Conservation (phyloP, 2,329 filamentous ascomycete genomes). For the Ophiostoma pallidulum region DNA sequence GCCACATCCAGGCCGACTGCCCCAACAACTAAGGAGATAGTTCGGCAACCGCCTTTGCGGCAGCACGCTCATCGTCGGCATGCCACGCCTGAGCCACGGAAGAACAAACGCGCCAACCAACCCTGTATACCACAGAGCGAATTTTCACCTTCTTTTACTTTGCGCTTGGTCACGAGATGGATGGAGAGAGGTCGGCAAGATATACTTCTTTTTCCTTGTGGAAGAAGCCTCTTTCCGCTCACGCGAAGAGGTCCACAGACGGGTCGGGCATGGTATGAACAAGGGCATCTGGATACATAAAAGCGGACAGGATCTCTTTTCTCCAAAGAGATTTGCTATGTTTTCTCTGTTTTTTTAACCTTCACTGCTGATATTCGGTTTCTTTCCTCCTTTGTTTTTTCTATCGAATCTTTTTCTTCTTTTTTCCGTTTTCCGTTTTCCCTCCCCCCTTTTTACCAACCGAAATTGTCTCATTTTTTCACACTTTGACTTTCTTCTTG, state of each 20-base stretch:
- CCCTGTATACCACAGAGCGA: slow-evolving; percentile 10
- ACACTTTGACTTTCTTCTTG: slow-evolving; percentile 13
- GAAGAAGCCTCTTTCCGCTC: slow-evolving; percentile 18
- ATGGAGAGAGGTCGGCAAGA: slow-evolving; percentile 20
- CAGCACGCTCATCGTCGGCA: slow-evolving; percentile 13
- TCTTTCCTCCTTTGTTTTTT: slow-evolving; percentile 6
- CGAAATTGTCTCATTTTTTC: slow-evolving; percentile 2
- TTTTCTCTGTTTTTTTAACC: slow-evolving; percentile 17
- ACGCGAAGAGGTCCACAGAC: slow-evolving; percentile 19
- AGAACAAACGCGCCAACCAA: slow-evolving; percentile 14
- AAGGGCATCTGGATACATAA: slow-evolving; percentile 25
- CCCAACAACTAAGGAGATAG: slow-evolving; percentile 56
- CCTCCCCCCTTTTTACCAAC: background rate
- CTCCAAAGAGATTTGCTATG: slow-evolving; percentile 8
- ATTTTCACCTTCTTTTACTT: slow-evolving; percentile 8
- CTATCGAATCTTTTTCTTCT: background rate
- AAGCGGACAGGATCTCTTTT: slow-evolving; percentile 15
- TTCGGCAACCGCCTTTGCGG: slow-evolving; percentile 2
- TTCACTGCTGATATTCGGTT: slow-evolving; percentile 12
- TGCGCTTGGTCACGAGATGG: slow-evolving; percentile 14
- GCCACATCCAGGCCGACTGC: slow-evolving; percentile 91
- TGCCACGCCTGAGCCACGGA: slow-evolving; percentile 10
- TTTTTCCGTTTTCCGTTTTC: slow-evolving; percentile 2
- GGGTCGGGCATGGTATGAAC: slow-evolving; percentile 22
- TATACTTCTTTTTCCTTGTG: slow-evolving; percentile 23